Percentiles rank a stretch among this genome's conserved stretches.
phyloP scores from a whole-genome alignment of 164 flowering plant genomes.

The Magnolia kwangsiensis region DNA sequence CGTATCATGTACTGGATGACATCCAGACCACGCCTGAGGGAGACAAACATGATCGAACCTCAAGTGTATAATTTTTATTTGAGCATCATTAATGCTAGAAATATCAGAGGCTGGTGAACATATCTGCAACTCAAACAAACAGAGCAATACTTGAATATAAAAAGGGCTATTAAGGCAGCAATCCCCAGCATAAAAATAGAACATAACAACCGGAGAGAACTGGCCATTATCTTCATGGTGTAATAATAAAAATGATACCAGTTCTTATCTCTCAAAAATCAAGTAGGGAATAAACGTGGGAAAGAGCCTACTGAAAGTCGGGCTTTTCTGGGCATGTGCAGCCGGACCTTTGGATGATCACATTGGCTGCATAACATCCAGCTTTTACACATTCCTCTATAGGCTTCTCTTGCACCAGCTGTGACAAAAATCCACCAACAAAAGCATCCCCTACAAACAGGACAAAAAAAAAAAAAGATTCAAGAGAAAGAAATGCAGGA shows the following conservation, averaged over 20 bases:
- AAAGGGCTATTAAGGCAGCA: not conserved
- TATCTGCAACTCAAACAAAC: not conserved
- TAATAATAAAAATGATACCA: no score
- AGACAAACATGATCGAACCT: no score
- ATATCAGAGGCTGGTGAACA: no score
- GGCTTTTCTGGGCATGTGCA: constrained; percentile 97
- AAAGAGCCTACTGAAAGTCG: constrained; percentile 33
- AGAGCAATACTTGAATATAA: not conserved
- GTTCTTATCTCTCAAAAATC: not conserved
- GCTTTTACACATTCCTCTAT: constrained; percentile 84
- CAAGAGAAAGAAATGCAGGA: not conserved
- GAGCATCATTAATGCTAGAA: no score
- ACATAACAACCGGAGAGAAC: not conserved
- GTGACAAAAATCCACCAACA: constrained; percentile 90
- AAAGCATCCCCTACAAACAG: constrained; percentile 75
- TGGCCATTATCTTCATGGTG: not conserved
- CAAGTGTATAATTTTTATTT: no score
- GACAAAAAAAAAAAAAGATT: not conserved
- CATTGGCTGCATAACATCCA: constrained; percentile 85
- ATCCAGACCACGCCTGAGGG: no score
- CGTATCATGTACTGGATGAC: no score
- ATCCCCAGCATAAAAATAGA: not conserved
- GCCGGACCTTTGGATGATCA: constrained; percentile 90
- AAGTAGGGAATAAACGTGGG: not conserved
- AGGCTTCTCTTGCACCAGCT: constrained; percentile 79